Evolutionary conservation across 768 basidiomycete species (phyloP), one percentile per base, ranked within the genome.

Genomic region (Rubroboletus pulcherrimus): DNA sequence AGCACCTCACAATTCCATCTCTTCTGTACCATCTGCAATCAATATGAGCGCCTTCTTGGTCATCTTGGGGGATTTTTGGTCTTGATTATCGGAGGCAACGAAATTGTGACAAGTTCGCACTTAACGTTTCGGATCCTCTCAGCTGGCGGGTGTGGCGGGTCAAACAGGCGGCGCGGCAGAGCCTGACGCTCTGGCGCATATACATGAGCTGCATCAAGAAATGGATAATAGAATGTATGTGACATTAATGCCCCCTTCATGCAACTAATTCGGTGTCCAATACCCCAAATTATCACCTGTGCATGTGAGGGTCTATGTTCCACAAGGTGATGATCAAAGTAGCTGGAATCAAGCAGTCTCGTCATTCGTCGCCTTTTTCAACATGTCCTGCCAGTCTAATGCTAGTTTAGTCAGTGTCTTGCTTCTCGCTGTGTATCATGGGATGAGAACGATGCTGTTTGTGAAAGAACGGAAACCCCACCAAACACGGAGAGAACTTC

Each of bases 21-120:
- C 91, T 67, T 93, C 91, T 1, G 91, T 91, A 12, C 91, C 91
- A 65, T 91, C 80, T 17, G 90, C 86, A 29, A 93, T 80, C 24
- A 93, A 74, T 45, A 93, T 77, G 21, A 91, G 74, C 7, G 87
- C 91, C 33, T 63, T 71, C 56, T 70, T 69, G 35, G 68, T 47
- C 68, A 69, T 70, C 14, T n/a, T 49, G 38, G 2, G 1, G 17
- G 39, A 7, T 41, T 29, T 47, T 17, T 14, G 19, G 19, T 40
- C 6, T 50, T 34, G 58, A 26, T 48, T 39, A 24, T 55, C 29
- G 7, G 44, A 48, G 41, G 7, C 40, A 41, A 35, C 49, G 56
- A 26, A 37, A 19, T 21, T 35, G 55, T 21, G 50, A 38, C 11
- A 54, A 39, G 30, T 19, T 24, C 17, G 21, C 7, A 3, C 11